Conservation (phyloP, 495 filamentous ascomycete genomes). For the Xanthoparmelia taractica region DNA sequence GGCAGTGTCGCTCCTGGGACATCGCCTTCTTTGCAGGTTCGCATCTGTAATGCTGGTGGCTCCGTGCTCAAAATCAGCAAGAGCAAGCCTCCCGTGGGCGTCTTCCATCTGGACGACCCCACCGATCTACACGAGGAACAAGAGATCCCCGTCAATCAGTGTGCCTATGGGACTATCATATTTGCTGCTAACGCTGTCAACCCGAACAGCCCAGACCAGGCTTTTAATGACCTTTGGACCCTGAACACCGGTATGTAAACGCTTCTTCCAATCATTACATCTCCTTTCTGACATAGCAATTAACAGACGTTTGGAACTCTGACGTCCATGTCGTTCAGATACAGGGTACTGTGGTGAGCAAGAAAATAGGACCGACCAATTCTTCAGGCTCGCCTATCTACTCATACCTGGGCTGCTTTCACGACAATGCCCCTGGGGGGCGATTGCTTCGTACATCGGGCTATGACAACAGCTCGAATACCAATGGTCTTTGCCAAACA, state of each 20-base stretch:
- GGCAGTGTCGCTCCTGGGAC: conserved; percentile 26
- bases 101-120: conserved; percentile 22
- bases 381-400: conserved; percentile 24
- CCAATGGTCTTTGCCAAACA: neutral
- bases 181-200: neutral
- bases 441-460: neutral
- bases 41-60: conserved; percentile 32
- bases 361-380: conserved; percentile 29
- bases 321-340: conserved; percentile 31
- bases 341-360: conserved; percentile 27
- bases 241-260: neutral
- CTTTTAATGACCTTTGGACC: neutral
- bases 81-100: conserved; percentile 28
- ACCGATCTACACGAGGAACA: neutral
- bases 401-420: conserved; percentile 33
- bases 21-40: conserved; percentile 22
- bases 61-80: conserved; percentile 30
- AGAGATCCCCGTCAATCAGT: neutral
- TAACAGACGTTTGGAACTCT: neutral
- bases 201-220: neutral
- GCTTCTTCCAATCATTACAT: neutral
- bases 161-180: neutral
- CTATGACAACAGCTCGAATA: neutral
- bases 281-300: neutral
- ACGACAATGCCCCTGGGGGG: conserved; percentile 26